Evolutionary conservation across 768 basidiomycete species (phyloP), one percentile per base, ranked within the genome.

Genomic region (Piloderma croceum): DNA sequence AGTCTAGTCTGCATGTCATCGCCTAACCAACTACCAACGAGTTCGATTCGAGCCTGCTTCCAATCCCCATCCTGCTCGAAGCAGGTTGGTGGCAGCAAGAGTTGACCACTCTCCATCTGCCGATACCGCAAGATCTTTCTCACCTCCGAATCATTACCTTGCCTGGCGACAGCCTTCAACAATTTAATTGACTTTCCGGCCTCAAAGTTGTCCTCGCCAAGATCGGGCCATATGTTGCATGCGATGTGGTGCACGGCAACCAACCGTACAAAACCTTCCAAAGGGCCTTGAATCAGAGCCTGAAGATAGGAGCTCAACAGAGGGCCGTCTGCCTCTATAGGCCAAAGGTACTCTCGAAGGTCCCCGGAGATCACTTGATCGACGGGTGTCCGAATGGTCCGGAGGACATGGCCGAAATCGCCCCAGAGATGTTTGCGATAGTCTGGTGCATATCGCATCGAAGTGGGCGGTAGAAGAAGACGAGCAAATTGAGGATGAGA

Each of bases 351-450:
- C 45, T 81, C 78, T 29, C 65, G 64, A 6, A 83, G 45, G 42
- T 76, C 73, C 11, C 61, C 63, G 20, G 69, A 67, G 20, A 85
- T 48, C n/a, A 83, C 70, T 3, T 74, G 65, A 10, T 69, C 72
- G 12, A 74, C 53, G 6, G 69, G 59, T 5, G 69, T 67, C 15
- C 72, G 72, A 21, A 90, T 67, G 18, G 71, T 82, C 50, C 71
- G 74, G 39, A 90, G 55, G 29, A 79, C 56, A 50, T 86, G 82
- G 3, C 69, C 69, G 48, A 78, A 85, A 50, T 94, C 92, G 41
- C 70, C 79, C 85, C 89, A 96, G 4, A 97, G 56, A 41, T 81
- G 76, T 46, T 78, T 81, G 37, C 93, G 80, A 54, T 90, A 96
- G 64, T 98, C 93, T 18, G 67, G 41, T 1, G 89, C 69, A 52